phyloP scores from a whole-genome alignment of 495 filamentous ascomycete genomes.

The Hypoxylon lenormandii region DNA sequence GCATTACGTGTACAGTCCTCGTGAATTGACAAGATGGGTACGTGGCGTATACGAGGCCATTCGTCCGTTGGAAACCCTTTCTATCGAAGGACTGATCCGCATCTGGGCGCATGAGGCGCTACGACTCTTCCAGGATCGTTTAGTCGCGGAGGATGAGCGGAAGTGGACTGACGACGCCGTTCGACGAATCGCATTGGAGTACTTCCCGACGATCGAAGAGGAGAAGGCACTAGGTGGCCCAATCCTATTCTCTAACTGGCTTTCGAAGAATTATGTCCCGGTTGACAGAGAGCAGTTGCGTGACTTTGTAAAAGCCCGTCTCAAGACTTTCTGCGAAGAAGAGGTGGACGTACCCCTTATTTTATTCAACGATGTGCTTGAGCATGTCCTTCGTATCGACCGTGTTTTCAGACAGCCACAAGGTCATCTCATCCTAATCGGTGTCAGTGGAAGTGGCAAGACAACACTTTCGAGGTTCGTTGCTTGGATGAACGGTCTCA shows the following conservation, averaged over 20 bases:
- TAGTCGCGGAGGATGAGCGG: constrained; percentile 92
- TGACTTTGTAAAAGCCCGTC: constrained; percentile 95
- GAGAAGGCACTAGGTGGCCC: constrained; percentile 88
- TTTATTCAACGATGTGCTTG: constrained; percentile 96
- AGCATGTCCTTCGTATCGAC: constrained; percentile 97
- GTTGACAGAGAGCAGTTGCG: constrained; percentile 93
- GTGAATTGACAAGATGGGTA: constrained; percentile 97
- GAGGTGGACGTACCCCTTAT: constrained; percentile 98
- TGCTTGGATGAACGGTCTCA: constrained; percentile 99
- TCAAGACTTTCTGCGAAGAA: constrained; percentile 99
- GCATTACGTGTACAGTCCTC: constrained; percentile 98
- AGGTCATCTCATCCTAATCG: constrained; percentile 96
- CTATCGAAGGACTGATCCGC: constrained; percentile 89
- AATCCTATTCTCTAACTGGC: constrained; percentile 98
- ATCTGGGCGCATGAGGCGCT: constrained; percentile 99
- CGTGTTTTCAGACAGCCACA: constrained; percentile 98
- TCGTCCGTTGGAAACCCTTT: constrained; percentile 84
- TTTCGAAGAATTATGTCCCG: constrained; percentile 98
- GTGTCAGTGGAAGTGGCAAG: constrained; percentile 97
- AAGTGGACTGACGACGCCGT: constrained; percentile 92
- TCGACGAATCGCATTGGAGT: constrained; percentile 82
- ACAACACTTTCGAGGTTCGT: constrained; percentile 97
- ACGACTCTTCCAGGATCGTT: constrained; percentile 93
- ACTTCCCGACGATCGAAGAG: constrained; percentile 93
- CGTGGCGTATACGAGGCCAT: constrained; percentile 97